Base-by-base conservation (phyloP, 768 basidiomycete genomes). In the Macrolepiota dolichaula region DNA sequence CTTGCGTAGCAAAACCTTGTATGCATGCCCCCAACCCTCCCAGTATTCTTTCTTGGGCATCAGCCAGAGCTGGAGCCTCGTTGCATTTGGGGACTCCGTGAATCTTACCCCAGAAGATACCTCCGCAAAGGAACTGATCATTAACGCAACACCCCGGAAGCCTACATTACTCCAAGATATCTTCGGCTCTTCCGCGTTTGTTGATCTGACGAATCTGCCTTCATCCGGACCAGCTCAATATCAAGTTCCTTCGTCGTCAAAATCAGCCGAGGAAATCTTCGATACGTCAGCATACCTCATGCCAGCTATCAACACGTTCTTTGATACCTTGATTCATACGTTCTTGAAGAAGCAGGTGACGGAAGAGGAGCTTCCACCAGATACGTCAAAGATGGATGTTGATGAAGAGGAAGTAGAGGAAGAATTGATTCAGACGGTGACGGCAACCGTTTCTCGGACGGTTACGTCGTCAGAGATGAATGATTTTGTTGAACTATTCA, bases 111-210 rank as follows among this genome's bases (percentile, higher is more conserved):
- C 79, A 12, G 79, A 81, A 42, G 80, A 79, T 19, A 67, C 75
- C 3, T 71, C 73, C 13, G 74, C 81, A 19, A 76, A 70, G 37
- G 78, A 71, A 42, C 73, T 80, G 59, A 69, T 61, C 53, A 68
- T 70, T 51, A 68, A 67, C 22, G 62, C 68, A 10, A 40, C 61
- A 17, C 40, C 68, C 58, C 67, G 64, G 65, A 78, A 65, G 63
- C 76, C 79, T 61, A 89, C 92, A 7, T 76, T 97, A 6, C 93
- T 96, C 75, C 89, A 93, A 71, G 94, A 96, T 68, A 91, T 96
- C 68, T 97, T 96, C 69, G 95, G 95, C 40, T 77, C 83, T 61
- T 84, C 91, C 47, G 89, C 89, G 2, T 85, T 94, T 65, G 66
- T 71, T 25, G 71, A 70, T 42, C 69, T 75, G 35, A 62, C 46